Base-by-base conservation (phyloP, 208 protist species). In the Leishmania gerbilli region DNA sequence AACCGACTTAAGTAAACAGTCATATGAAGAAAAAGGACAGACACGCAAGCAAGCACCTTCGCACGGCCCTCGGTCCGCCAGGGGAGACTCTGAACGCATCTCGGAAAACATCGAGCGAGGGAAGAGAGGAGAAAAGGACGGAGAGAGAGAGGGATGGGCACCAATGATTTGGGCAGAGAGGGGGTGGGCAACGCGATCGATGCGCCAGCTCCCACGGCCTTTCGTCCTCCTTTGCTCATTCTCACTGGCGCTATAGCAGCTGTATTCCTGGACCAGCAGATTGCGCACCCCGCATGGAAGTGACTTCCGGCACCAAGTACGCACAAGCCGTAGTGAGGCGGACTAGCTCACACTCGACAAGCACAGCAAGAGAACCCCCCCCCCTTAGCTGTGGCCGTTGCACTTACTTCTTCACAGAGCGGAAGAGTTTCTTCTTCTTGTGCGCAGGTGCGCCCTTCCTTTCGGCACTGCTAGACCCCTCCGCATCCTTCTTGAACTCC, bases 351-450 rank as follows among this genome's bases (percentile, higher is more conserved):
- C 40, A 53, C 27, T 51, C 40, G 67, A 51, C 37, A 21, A 53
- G 42, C 9, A 53, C 27, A 74, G 24, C 24, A 7, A 21, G 51
- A 27, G 3, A n/a, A 37, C 42, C 19, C 9, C 45, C 21, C 21
- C 19, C 40, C 24, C 2, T 34, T 1, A 4, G 19, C 8, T 40
- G 47, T 19, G 15, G 69, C 19, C 27, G 1, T 11, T 3, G 7
- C 27, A 17, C 7, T 81, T 90, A 96, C 85, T 92, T 93, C 83
- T 95, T 96, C 51, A 96, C 53, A 21, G 92, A 91, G 67, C 88
- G 89, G 82, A 91, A 93, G 27, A 95, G 77, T 80, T 89, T 93
- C 80, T 90, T 93, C 76, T 90, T 91, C 79, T 89, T 90, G 51
- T 87, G 88, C 13, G 87, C 77, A 7, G 79, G 80, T 19, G 40